Percentiles rank a stretch among this genome's conserved stretches.
These are phyloP conservation scores for Pleurozium schreberi DNA, from an alignment of 225 moss, liverwort and hornwort species.

Conservation along the genomic window DNA sequence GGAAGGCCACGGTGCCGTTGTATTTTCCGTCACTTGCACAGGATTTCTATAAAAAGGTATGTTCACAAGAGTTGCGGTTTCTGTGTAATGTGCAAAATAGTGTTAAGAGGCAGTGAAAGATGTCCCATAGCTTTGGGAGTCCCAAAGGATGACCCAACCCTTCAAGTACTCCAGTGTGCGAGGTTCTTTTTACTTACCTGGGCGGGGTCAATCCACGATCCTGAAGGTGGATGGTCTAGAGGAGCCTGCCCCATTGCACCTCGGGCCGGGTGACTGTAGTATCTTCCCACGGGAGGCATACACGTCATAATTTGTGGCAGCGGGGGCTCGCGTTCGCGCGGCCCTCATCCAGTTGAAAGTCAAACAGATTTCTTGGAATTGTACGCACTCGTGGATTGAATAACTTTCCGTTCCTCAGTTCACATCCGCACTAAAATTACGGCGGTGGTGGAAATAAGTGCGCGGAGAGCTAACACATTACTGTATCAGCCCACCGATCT, in stretches of 20 bases:
- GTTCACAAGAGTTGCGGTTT: background rate
- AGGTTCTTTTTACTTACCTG: background rate
- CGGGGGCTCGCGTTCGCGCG: conserved; percentile 18
- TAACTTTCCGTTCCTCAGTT: no score
- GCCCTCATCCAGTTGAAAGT: background rate
- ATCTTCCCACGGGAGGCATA: conserved; percentile 18
- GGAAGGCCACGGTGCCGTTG: conserved; percentile 24
- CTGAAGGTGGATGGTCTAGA: background rate
- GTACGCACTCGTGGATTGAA: fast-evolving
- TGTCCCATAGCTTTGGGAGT: background rate
- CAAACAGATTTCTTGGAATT: fast-evolving
- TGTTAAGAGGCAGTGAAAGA: background rate
- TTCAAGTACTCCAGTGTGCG: fast-evolving
- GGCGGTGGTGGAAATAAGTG: background rate
- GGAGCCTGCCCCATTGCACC: background rate
- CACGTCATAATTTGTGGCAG: conserved; percentile 28
- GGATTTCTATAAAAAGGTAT: background rate
- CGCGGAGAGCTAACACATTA: background rate
- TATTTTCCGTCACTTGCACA: conserved; percentile 21
- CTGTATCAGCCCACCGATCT: background rate
- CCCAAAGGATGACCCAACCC: no score
- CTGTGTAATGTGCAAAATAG: background rate
- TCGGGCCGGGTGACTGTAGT: background rate
- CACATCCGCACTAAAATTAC: no score
- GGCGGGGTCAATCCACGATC: conserved; percentile 17